Conservation (phyloP, 768 basidiomycete genomes). For the Pleurotus platypus region DNA sequence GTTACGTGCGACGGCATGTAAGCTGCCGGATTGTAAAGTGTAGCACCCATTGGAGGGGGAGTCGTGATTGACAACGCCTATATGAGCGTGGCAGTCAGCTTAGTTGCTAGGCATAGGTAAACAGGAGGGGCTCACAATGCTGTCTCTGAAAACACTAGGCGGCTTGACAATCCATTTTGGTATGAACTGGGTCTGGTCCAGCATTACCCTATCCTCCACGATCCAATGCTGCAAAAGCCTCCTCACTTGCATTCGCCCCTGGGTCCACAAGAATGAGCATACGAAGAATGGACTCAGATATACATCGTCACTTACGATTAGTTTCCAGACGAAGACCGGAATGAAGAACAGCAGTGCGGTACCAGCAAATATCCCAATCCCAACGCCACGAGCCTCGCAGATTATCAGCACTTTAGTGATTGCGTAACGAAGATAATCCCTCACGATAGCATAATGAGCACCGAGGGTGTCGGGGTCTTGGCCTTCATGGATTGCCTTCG, state of each 20-base stretch:
- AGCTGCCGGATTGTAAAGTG: slow-evolving; percentile 38
- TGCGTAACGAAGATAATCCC: background rate
- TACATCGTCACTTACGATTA: slow-evolving; percentile 24
- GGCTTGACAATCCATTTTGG: slow-evolving; percentile 39
- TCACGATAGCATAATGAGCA: background rate
- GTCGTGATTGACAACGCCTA: slow-evolving; percentile 37
- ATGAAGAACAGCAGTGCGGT: slow-evolving; percentile 32
- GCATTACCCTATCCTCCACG: slow-evolving; percentile 26
- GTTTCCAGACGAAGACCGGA: slow-evolving; percentile 48
- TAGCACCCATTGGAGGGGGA: slow-evolving; percentile 25
- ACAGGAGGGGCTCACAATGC: slow-evolving; percentile 24
- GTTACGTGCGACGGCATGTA: slow-evolving; percentile 43
- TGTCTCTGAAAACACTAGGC: slow-evolving; percentile 34
- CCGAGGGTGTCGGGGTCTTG: slow-evolving; percentile 5
- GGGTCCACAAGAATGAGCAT: background rate
- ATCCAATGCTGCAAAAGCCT: slow-evolving; percentile 36
- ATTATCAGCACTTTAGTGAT: background rate
- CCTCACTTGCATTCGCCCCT: slow-evolving; percentile 41
- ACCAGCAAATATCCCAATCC: slow-evolving; percentile 33
- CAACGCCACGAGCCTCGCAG: slow-evolving; percentile 32
- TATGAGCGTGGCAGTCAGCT: background rate
- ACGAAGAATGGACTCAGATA: background rate
- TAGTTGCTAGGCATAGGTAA: background rate
- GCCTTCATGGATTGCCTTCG: slow-evolving; percentile 21
- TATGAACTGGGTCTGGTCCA: slow-evolving; percentile 20